A percentile compares a stretch with the other conserved stretches of the same genome.
Evolutionary conservation across 306 rosid species (phyloP).

Genomic region (Ochetophila trinervis): DNA sequence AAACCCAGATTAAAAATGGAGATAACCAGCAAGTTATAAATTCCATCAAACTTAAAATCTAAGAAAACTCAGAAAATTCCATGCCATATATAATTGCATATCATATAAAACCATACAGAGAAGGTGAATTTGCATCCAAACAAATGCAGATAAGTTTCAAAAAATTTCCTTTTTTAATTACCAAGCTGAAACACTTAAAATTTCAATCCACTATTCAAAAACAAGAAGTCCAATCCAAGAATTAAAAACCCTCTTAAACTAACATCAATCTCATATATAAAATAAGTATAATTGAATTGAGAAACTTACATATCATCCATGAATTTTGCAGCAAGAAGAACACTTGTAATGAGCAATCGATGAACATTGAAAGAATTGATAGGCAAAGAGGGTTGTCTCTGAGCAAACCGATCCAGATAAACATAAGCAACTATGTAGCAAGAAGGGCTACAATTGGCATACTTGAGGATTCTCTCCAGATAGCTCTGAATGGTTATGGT

Average conservation of each 20-base stretch:
- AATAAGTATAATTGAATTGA: neutral
- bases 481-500: constrained; percentile 72
- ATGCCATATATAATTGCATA: neutral
- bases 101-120: neutral
- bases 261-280: neutral
- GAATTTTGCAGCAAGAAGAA: constrained; percentile 90
- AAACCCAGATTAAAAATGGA: constrained; percentile 15
- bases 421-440: constrained; percentile 89
- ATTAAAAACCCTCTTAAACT: neutral
- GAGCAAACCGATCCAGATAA: constrained; percentile 85
- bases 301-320: constrained; percentile 91
- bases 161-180: neutral
- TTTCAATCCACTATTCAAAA: neutral
- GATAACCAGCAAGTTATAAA: neutral
- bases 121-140: neutral
- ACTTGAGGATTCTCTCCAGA: constrained; percentile 85
- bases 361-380: constrained; percentile 87
- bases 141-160: neutral
- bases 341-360: constrained; percentile 86
- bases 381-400: constrained; percentile 68
- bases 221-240: constrained; percentile 3
- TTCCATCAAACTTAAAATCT: no score
- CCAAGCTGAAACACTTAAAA: neutral
- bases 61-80: no score
- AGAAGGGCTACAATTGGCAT: constrained; percentile 87